These are phyloP conservation scores for Solanum etuberosum DNA, from an alignment of 257 asterid species.

Conservation along the genomic window DNA sequence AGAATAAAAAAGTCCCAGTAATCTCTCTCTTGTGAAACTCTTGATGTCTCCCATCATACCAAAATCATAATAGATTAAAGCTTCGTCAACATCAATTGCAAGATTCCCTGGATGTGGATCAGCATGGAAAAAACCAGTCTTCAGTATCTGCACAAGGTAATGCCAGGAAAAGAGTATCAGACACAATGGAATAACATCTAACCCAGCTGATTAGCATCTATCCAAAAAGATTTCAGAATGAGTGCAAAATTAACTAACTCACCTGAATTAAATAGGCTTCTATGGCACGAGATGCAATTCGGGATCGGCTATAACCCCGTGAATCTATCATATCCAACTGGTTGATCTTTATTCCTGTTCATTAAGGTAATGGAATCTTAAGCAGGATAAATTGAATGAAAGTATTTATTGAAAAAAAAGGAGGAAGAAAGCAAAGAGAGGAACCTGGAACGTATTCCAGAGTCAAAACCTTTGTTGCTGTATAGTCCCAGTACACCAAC, in stretches of 20 bases:
- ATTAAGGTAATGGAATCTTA: not conserved
- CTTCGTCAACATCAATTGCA: constrained; percentile 82
- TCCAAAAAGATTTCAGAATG: not conserved
- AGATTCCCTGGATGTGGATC: constrained; percentile 99
- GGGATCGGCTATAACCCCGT: constrained; percentile 65
- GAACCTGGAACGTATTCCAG: constrained; percentile 93
- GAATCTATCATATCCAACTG: constrained; percentile 52
- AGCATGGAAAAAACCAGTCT: constrained; percentile 97
- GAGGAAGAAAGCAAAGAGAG: not conserved
- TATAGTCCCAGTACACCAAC: constrained; percentile 93
- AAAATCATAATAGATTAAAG: constrained; percentile 87
- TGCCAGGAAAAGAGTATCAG: not conserved
- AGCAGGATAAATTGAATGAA: not conserved
- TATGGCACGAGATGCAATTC: constrained; percentile 72
- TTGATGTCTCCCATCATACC: constrained; percentile 99
- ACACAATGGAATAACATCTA: not conserved
- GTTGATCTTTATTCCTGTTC: constrained; percentile 78
- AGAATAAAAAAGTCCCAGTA: constrained; percentile 73
- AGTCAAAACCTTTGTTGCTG: constrained; percentile 76
- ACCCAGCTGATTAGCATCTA: not conserved
- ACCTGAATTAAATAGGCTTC: constrained; percentile 98
- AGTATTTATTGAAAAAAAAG: not conserved
- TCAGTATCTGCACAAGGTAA: constrained; percentile 50
- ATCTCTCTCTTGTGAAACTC: constrained; percentile 79
- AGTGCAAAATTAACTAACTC: not conserved